Evolutionary conservation across 2,329 filamentous ascomycete genomes (phyloP), one percentile per base, ranked within the genome.

Genomic region (Raffaelea arxii): DNA sequence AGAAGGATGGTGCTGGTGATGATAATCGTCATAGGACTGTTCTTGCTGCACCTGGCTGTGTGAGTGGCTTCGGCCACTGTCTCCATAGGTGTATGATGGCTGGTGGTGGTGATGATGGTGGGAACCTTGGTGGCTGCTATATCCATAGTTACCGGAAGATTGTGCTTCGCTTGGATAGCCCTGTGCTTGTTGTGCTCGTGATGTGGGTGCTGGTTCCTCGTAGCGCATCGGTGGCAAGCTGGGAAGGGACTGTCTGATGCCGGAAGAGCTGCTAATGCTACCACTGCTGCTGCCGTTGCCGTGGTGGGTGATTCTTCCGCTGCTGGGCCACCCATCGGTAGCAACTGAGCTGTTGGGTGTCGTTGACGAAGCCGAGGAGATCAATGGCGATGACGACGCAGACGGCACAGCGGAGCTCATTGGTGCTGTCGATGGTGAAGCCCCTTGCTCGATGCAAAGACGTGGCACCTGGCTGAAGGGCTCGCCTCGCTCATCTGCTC

Each of bases 401-500:
- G 40, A 43, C 7, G 45, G 24, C 5, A 40, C 19, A 4, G 22
- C 14, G 39, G 25, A 25, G 12, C n/a, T n/a, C n/a, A 30, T 18
- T 3, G 38, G 44, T 16, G 16, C 21, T 25, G 36, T 21, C 2
- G 41, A 36, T 4, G 46, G 46, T 9, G 49, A 51, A 4, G 18
- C 25, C 4, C 35, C 36, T 7, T 23, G 41, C 36, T 42, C 39
- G 2, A 60, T 61, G 54, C 71, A 74, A 25, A 70, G 59, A 32
- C 74, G 65, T 24, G 74, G 72, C 14, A 75, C 61, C 37, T 68
- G 69, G 51, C 65, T 69, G 4, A 59, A 60, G 40, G 67, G 62
- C 46, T 69, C 63, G 24, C 69, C 66, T 25, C 56, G 56, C 23
- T 68, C 60, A 4, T 72, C 70, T 44, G 25, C 18, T 14, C 22